phyloP scores from a whole-genome alignment of 352 stramenopile genomes.

The Pythium brassicae region DNA sequence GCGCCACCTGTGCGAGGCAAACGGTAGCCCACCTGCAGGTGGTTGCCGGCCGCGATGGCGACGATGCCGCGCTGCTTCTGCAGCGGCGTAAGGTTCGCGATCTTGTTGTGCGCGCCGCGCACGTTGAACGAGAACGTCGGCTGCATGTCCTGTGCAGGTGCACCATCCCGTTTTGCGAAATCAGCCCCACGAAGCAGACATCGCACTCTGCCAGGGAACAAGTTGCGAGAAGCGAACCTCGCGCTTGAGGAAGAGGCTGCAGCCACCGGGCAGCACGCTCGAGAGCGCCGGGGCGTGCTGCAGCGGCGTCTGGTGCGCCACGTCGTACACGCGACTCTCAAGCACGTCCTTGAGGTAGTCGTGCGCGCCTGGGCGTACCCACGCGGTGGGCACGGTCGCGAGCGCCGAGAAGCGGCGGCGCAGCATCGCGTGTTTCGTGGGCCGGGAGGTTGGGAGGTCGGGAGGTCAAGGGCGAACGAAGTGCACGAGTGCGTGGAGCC shows the following conservation, averaged over 20 bases:
- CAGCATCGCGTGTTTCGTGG: slow-evolving; percentile 23
- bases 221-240: slow-evolving; percentile 48
- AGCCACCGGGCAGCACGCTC: slow-evolving; percentile 45
- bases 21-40: slow-evolving; percentile 78
- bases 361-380: slow-evolving; percentile 62
- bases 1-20: too few relatives aligned
- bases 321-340: slow-evolving; percentile 83
- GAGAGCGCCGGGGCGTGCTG: slow-evolving; percentile 52
- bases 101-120: slow-evolving; percentile 98
- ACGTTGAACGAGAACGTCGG: slow-evolving; percentile 99
- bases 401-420: slow-evolving; percentile 29
- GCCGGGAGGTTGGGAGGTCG: too few relatives aligned
- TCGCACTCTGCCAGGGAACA: too few relatives aligned
- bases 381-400: slow-evolving; percentile 23
- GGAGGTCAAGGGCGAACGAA: too few relatives aligned
- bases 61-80: slow-evolving; percentile 82
- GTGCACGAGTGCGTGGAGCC: too few relatives aligned
- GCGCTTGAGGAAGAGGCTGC: slow-evolving; percentile 88
- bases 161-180: not conserved
- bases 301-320: slow-evolving; percentile 73
- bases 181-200: slow-evolving; percentile 1
- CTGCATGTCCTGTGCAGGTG: slow-evolving; percentile 85
- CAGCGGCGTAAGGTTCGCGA: slow-evolving; percentile 87
- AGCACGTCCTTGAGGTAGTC: slow-evolving; percentile 79
- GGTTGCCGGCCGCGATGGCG: slow-evolving; percentile 90